Base-by-base conservation (phyloP, 2,329 filamentous ascomycete genomes). In the Aspergillus hiratsukae region DNA sequence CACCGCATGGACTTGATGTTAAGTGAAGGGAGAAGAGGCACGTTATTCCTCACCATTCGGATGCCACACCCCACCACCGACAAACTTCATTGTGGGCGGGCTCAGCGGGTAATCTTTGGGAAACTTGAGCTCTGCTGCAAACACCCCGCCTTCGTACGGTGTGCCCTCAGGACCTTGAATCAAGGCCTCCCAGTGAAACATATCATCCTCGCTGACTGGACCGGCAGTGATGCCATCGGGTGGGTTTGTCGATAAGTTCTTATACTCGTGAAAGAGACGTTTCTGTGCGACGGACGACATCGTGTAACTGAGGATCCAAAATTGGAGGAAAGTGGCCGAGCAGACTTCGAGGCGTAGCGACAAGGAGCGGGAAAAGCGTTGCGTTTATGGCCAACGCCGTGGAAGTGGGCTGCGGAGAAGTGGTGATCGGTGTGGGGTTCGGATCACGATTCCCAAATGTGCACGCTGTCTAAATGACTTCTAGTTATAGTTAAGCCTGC, bases 141-240 rank as follows among this genome's bases (percentile, higher is more conserved):
- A 99, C 58, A 99, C 86, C 53, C 94, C 94, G 57, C 92, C 93
- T 79, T 96, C 93, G 67, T 96, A 99, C 0, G 94, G 94, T 1
- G 94, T 99, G 60, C 89, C 94, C 70, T 96, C 92, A 11, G 94
- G 94, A 0, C 94, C 94, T 75, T 96, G 88, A 68, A 99, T 97
- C 60, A 97, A 80, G 8, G 92, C 94, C 78, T 99, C 94, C 94
- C 94, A 99, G 69, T 90, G 81, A 67, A 97, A 89, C 71, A 97
- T 87, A 78, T 99, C 91, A 74, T 97, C 94, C 80, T 99, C 94
- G 62, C 84, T 89, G 59, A 97, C 81, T 35, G 94, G 94, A 21
- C 94, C 94, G 17, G 94, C 94, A 57, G 90, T 96, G 77, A 99
- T 97, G 73, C 94, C 94, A 60, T 97, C 93, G n/a, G 93, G 93